Percentiles rank a stretch among this genome's conserved stretches.
Evolutionary conservation across 441 rosid genomes (phyloP).

Genomic region (Pelargonium cotyledonis): DNA sequence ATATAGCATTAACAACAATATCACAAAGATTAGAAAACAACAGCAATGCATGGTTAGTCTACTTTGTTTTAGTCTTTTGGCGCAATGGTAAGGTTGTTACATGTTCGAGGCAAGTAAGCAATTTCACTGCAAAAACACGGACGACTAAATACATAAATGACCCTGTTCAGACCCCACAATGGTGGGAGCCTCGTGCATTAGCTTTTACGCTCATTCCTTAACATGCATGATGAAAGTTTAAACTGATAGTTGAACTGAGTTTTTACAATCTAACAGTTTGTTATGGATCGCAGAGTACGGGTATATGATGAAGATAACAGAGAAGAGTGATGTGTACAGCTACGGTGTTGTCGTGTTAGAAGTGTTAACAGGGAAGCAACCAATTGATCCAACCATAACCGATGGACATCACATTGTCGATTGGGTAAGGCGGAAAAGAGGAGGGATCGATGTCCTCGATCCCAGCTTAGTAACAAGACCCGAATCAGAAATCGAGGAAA

Average conservation of each 20-base stretch:
- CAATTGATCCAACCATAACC: constrained; percentile 93
- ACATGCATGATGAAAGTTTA: background rate
- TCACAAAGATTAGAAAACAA: background rate
- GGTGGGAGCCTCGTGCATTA: background rate
- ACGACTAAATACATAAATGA: background rate
- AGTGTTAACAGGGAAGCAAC: constrained; percentile 87
- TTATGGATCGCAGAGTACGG: constrained; percentile 61
- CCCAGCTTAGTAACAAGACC: constrained; percentile 45
- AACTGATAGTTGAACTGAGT: constrained; percentile 6
- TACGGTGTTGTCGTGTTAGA: constrained; percentile 81
- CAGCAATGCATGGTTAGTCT: background rate
- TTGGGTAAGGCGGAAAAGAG: constrained; percentile 70
- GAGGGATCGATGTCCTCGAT: constrained; percentile 64
- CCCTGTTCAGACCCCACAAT: background rate
- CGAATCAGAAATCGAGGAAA: constrained; percentile 62
- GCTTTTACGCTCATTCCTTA: too few relatives aligned
- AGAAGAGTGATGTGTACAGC: constrained; percentile 94
- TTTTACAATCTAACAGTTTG: constrained; percentile 9
- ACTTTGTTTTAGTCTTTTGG: background rate
- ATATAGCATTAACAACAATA: background rate
- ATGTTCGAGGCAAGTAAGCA: background rate
- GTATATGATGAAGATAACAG: constrained; percentile 92
- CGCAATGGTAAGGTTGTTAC: background rate
- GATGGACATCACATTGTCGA: constrained; percentile 82
- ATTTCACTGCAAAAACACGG: too few relatives aligned